These are phyloP conservation scores for Schizonepeta tenuifolia DNA, from an alignment of 257 asterid genomes.

Conservation along the genomic window DNA sequence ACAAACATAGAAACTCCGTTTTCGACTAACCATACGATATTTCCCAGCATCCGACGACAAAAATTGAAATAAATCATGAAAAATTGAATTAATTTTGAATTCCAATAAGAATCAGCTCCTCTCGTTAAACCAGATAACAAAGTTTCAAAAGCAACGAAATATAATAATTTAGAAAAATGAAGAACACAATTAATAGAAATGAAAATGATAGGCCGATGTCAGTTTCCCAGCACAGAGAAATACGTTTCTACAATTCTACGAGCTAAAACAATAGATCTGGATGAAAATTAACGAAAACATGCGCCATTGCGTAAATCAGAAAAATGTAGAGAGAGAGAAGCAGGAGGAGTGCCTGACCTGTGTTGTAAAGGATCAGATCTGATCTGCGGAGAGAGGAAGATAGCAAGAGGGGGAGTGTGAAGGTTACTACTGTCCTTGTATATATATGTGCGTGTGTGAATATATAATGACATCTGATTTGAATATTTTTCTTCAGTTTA, in stretches of 20 bases:
- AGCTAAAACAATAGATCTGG: constrained; percentile 38
- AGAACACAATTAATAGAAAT: background rate
- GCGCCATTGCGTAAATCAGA: constrained; percentile 7
- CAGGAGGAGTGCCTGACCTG: constrained; percentile 28
- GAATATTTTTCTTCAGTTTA: no score
- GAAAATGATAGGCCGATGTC: constrained; percentile 16
- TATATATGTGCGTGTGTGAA: background rate
- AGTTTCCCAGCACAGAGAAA: background rate
- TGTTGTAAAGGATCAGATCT: constrained; percentile 34
- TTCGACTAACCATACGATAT: constrained; percentile 1
- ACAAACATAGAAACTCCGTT: background rate
- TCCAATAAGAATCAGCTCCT: background rate
- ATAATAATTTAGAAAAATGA: background rate
- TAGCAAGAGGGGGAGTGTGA: constrained; percentile 26
- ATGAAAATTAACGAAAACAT: constrained; percentile 1
- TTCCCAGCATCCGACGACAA: background rate
- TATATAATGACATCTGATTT: no score
- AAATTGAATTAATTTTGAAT: constrained; percentile 3
- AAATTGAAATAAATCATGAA: background rate
- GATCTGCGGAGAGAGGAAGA: constrained; percentile 44
- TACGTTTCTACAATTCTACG: background rate
- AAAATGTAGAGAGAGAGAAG: background rate
- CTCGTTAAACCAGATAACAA: background rate
- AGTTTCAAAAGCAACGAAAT: background rate
- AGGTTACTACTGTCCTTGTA: constrained; percentile 17